Conservation (phyloP, 371 early-diverging fungal genomes). For the Apophysomyces trapeziformis region DNA sequence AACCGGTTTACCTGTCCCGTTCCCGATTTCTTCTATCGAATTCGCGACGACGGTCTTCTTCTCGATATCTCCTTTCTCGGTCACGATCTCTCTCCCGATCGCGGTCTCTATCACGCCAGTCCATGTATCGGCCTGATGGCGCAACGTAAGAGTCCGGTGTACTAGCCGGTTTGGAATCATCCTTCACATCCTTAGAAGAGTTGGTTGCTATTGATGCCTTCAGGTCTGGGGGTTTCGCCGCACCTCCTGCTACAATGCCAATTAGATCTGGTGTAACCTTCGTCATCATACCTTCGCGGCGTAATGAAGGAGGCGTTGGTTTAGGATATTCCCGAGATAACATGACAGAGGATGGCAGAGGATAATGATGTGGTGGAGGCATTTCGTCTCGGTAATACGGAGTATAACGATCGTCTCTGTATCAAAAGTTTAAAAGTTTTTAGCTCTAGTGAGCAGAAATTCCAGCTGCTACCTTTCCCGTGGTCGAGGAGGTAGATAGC, state of each 20-base stretch:
- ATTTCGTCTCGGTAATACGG: constrained; percentile 55
- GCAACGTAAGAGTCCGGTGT: constrained; percentile 28
- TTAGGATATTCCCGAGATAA: constrained; percentile 44
- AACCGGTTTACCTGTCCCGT: constrained; percentile 29
- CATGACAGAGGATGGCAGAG: constrained; percentile 29
- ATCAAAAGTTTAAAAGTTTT: neutral
- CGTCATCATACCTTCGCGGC: constrained; percentile 41
- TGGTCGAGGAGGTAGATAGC: constrained; percentile 39
- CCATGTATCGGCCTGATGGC: constrained; percentile 37
- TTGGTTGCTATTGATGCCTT: constrained; percentile 20
- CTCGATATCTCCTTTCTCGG: constrained; percentile 44
- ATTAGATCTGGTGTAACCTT: constrained; percentile 6
- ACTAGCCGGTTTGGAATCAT: constrained; percentile 30
- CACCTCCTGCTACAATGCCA: neutral
- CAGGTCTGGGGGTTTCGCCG: constrained; percentile 26
- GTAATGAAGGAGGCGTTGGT: constrained; percentile 26
- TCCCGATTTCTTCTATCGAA: constrained; percentile 44
- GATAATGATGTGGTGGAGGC: constrained; percentile 37
- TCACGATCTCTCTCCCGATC: constrained; percentile 55
- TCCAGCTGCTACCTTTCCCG: constrained; percentile 33
- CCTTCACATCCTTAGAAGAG: constrained; percentile 37
- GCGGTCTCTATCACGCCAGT: constrained; percentile 50
- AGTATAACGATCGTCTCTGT: constrained; percentile 45
- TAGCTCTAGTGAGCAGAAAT: neutral
- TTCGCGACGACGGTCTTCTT: constrained; percentile 54